Evolutionary conservation across 805 yeast genomes (phyloP).

Genomic region (Candida oleophila): DNA sequence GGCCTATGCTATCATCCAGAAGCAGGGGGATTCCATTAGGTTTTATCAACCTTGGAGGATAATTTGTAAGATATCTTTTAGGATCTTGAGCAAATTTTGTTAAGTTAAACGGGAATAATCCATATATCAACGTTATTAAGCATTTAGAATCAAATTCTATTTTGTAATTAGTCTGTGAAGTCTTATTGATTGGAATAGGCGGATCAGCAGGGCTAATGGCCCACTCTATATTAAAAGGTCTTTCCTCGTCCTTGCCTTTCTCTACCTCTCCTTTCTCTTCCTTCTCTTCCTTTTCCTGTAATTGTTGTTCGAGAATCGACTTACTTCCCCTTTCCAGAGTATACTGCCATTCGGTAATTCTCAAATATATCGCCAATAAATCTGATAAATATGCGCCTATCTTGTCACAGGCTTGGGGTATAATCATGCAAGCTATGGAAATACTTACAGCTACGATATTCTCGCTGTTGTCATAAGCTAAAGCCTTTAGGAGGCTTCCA

Average conservation of each 20-base stretch:
- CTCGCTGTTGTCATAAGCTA: conserved; percentile 41
- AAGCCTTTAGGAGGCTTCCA: conserved; percentile 33
- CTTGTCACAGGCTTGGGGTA: conserved; percentile 44
- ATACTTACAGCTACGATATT: conserved; percentile 37
- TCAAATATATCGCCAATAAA: conserved; percentile 43
- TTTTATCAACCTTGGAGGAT: conserved; percentile 6
- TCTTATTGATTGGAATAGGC: background rate
- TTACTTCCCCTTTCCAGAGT: background rate
- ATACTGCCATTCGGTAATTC: conserved; percentile 23
- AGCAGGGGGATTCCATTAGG: background rate
- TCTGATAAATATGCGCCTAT: conserved; percentile 35
- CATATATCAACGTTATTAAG: conserved; percentile 53
- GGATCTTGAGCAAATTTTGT: conserved; percentile 44
- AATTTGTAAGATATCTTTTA: conserved; percentile 24
- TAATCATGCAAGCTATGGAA: conserved; percentile 28
- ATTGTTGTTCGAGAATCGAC: background rate
- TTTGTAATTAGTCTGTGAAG: conserved; percentile 13
- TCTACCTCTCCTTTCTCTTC: background rate
- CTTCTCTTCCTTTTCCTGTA: background rate
- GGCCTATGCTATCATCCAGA: background rate
- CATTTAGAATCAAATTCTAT: conserved; percentile 27
- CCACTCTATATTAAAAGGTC: background rate
- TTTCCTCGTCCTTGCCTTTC: background rate
- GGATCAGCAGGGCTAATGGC: background rate
- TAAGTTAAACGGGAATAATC: conserved; percentile 54